Conservation (phyloP, 2,329 filamentous ascomycete species). For the Stagonosporopsis tanaceti region DNA sequence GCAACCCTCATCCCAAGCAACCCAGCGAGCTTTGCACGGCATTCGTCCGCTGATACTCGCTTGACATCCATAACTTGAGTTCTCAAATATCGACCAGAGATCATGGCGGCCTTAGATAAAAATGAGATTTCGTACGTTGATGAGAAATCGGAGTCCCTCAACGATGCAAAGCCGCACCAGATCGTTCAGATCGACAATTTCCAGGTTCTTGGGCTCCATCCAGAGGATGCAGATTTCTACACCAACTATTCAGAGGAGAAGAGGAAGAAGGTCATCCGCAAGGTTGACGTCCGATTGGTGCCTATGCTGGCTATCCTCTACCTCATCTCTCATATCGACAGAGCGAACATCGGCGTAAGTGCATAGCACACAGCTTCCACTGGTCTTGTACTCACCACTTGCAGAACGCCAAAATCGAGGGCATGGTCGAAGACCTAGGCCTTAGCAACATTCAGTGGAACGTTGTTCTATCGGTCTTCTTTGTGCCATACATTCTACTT, state of each 20-base stretch:
- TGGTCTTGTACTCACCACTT: not conserved
- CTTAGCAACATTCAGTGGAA: slow-evolving; percentile 65
- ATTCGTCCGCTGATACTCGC: not conserved
- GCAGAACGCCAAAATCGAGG: slow-evolving; percentile 67
- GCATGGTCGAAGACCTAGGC: slow-evolving; percentile 65
- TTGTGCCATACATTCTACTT: slow-evolving; percentile 54
- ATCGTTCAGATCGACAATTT: slow-evolving; percentile 39
- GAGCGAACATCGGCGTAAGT: slow-evolving; percentile 66
- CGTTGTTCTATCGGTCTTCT: slow-evolving; percentile 68
- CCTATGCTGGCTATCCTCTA: slow-evolving; percentile 55
- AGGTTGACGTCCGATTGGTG: slow-evolving; percentile 38
- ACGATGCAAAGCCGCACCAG: slow-evolving; percentile 28
- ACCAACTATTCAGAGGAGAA: slow-evolving; percentile 49
- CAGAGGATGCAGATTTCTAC: slow-evolving; percentile 35
- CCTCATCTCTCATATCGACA: slow-evolving; percentile 60
- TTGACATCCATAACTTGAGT: not conserved
- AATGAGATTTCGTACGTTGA: slow-evolving; percentile 33
- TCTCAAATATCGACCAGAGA: not conserved
- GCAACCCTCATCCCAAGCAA: not conserved
- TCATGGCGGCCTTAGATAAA: slow-evolving; percentile 32
- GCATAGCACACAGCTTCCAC: not conserved
- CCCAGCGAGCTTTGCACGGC: not conserved
- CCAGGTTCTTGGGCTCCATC: slow-evolving; percentile 34
- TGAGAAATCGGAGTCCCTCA: slow-evolving; percentile 30
- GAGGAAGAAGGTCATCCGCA: slow-evolving; percentile 54